These are phyloP conservation scores for Leishmania major DNA, from an alignment of 208 protist genomes.

Conservation along the genomic window DNA sequence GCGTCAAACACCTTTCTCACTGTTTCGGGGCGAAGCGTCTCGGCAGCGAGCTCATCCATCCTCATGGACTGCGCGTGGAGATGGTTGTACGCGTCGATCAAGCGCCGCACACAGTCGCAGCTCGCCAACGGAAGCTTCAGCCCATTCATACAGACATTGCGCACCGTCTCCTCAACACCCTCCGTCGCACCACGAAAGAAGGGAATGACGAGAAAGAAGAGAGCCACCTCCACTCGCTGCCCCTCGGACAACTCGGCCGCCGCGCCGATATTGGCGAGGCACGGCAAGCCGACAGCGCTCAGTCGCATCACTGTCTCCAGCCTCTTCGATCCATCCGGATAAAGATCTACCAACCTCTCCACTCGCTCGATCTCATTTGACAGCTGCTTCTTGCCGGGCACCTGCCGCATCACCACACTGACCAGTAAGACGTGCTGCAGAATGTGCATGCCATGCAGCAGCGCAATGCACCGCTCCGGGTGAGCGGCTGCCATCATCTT, in stretches of 20 bases:
- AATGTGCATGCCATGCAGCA: conserved; percentile 57
- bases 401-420: conserved; percentile 53
- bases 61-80: conserved; percentile 36
- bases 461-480: conserved; percentile 65
- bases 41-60: conserved; percentile 21
- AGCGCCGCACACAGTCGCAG: conserved; percentile 54
- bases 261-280: conserved; percentile 29
- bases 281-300: conserved; percentile 37
- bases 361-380: conserved; percentile 51
- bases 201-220: conserved; percentile 57
- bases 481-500: conserved; percentile 75
- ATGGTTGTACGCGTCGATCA: conserved; percentile 70
- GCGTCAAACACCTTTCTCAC: conserved; percentile 64
- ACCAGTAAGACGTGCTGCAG: conserved; percentile 71
- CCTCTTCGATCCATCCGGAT: background rate
- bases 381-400: conserved; percentile 42
- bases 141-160: conserved; percentile 71
- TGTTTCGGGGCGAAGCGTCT: conserved; percentile 15
- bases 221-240: conserved; percentile 23
- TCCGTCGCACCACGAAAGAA: conserved; percentile 44
- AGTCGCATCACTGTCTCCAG: conserved; percentile 38
- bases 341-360: conserved; percentile 35
- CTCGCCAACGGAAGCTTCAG: conserved; percentile 73
- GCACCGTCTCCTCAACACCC: conserved; percentile 49
- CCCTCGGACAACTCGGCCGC: conserved; percentile 17